phyloP scores from a whole-genome alignment of 148 eudicot genomes.

The Rhododendron williamsianum region DNA sequence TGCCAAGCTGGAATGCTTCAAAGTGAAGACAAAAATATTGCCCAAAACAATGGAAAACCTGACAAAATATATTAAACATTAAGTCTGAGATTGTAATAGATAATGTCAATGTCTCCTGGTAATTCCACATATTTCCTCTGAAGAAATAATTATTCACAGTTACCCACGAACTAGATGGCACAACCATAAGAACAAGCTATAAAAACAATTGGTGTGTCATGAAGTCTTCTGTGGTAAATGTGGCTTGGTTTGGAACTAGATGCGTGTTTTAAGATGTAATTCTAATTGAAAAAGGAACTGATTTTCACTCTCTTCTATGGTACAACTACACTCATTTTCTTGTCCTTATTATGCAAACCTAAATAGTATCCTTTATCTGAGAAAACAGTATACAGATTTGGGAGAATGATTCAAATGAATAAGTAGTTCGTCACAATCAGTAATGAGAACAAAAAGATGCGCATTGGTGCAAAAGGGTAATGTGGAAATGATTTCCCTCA shows the following conservation, averaged over 20 bases:
- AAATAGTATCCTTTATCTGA: background rate
- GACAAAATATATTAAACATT: background rate
- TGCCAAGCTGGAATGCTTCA: slow-evolving; percentile 81
- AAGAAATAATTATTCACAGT: background rate
- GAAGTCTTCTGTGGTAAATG: background rate
- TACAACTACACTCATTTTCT: background rate
- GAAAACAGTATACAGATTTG: background rate
- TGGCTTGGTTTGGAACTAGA: background rate
- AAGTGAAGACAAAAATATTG: slow-evolving; percentile 95
- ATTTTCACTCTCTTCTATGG: background rate
- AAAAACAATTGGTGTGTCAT: background rate
- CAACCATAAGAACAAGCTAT: background rate
- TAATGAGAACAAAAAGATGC: background rate
- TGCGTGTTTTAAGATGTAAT: background rate
- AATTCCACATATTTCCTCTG: background rate
- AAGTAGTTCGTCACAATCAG: background rate
- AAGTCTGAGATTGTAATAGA: background rate
- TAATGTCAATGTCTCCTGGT: background rate
- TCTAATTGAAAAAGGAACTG: background rate
- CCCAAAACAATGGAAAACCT: slow-evolving; percentile 96
- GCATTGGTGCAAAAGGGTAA: background rate
- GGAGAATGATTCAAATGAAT: background rate
- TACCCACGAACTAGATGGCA: background rate
- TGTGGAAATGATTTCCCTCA: background rate
- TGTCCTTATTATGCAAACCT: background rate